phyloP scores from a whole-genome alignment of 805 yeast genomes.

The Candida ortonii region DNA sequence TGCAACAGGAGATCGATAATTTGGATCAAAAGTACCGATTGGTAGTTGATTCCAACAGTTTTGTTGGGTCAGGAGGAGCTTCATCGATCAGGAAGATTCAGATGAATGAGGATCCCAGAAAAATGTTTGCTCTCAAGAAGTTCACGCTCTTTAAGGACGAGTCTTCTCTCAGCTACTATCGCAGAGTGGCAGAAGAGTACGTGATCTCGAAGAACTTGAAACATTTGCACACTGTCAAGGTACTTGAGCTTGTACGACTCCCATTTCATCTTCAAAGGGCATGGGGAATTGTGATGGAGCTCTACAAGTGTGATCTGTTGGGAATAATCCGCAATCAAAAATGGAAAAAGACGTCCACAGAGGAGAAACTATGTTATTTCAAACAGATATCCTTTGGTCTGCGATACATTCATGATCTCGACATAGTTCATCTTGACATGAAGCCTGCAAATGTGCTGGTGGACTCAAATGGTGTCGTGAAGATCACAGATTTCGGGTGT shows the following conservation, averaged over 20 bases:
- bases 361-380: constrained; percentile 62
- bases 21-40: constrained; percentile 55
- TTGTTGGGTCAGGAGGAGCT: constrained; percentile 69
- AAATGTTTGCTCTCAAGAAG: constrained; percentile 62
- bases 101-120: constrained; percentile 34
- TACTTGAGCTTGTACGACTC: constrained; percentile 52
- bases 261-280: constrained; percentile 61
- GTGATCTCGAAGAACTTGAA: constrained; percentile 54
- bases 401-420: constrained; percentile 59
- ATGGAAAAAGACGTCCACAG: constrained; percentile 50
- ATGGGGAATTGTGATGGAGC: constrained; percentile 75
- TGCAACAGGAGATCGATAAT: constrained; percentile 45
- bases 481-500: constrained; percentile 76
- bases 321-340: constrained; percentile 51
- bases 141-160: constrained; percentile 58
- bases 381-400: constrained; percentile 66
- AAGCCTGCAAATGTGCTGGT: constrained; percentile 72
- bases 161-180: constrained; percentile 59
- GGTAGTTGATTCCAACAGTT: constrained; percentile 34
- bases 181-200: constrained; percentile 61
- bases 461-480: constrained; percentile 58
- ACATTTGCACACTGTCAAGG: constrained; percentile 58
- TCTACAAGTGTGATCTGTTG: constrained; percentile 61
- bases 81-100: constrained; percentile 56
- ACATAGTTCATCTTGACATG: constrained; percentile 69